Conservation (phyloP, 2,329 filamentous ascomycete genomes). For the Camillea tinctor region DNA sequence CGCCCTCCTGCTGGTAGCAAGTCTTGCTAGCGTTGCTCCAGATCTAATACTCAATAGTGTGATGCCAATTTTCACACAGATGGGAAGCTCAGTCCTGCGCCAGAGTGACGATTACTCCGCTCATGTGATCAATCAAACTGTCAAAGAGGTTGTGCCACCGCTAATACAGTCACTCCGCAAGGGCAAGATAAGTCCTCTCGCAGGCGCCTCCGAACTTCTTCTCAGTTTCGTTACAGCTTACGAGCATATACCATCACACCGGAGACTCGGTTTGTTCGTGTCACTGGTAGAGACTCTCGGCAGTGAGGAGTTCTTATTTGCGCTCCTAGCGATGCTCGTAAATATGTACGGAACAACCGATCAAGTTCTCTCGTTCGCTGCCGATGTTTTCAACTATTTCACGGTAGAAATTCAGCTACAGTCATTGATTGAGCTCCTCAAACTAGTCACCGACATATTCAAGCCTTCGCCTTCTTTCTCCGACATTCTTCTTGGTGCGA, state of each 20-base stretch:
- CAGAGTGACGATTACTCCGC: slow-evolving; percentile 97
- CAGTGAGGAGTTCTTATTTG: slow-evolving; percentile 82
- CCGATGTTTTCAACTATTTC: slow-evolving; percentile 71
- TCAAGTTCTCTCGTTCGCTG: slow-evolving; percentile 71
- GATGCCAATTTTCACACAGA: slow-evolving; percentile 99
- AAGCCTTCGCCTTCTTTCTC: slow-evolving; percentile 73
- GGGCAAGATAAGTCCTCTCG: slow-evolving; percentile 73
- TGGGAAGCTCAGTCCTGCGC: slow-evolving; percentile 85
- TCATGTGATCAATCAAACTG: slow-evolving; percentile 92
- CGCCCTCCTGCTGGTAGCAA: slow-evolving; percentile 83
- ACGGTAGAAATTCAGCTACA: slow-evolving; percentile 73
- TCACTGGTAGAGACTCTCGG: slow-evolving; percentile 84
- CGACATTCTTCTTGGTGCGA: slow-evolving; percentile 64
- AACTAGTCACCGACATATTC: slow-evolving; percentile 72
- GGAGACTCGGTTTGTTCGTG: slow-evolving; percentile 78
- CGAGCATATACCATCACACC: slow-evolving; percentile 88
- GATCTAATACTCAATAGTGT: slow-evolving; percentile 93
- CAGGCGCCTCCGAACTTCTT: slow-evolving; percentile 84
- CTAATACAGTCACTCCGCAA: slow-evolving; percentile 82
- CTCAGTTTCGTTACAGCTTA: slow-evolving; percentile 95
- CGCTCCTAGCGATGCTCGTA: slow-evolving; percentile 83
- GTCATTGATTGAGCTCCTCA: slow-evolving; percentile 74
- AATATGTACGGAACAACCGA: slow-evolving; percentile 82
- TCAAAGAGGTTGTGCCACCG: slow-evolving; percentile 90
- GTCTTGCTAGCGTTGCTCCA: slow-evolving; percentile 81